phyloP scores from a whole-genome alignment of 1,139 yeast species.

The Yamadazyma diospyri region DNA sequence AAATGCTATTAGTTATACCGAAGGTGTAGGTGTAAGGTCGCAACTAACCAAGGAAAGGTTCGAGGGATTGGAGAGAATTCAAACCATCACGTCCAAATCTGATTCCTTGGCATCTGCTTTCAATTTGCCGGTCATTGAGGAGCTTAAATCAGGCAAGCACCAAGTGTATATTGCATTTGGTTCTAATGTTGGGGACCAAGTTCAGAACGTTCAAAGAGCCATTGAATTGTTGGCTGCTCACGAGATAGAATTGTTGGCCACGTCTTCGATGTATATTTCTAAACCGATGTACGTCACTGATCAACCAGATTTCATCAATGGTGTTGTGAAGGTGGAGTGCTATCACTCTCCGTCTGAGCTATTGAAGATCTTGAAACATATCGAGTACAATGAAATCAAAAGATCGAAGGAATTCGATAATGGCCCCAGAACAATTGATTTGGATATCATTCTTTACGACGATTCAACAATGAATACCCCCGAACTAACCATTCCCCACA shows the following conservation, averaged over 20 bases:
- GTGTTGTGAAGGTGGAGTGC: constrained; percentile 63
- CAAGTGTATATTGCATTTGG: constrained; percentile 84
- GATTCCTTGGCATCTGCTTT: constrained; percentile 15
- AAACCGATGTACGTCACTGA: constrained; percentile 89
- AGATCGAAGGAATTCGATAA: constrained; percentile 78
- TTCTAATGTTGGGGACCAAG: constrained; percentile 73
- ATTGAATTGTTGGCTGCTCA: constrained; percentile 43
- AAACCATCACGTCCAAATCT: not conserved
- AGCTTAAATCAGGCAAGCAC: constrained; percentile 27
- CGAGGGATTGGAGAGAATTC: constrained; percentile 22
- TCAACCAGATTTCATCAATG: constrained; percentile 82
- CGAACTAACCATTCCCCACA: constrained; percentile 76
- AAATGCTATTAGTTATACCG: constrained; percentile 81
- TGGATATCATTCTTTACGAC: constrained; percentile 79
- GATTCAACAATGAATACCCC: constrained; percentile 51
- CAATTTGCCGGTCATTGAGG: constrained; percentile 33
- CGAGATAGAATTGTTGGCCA: constrained; percentile 48
- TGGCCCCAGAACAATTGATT: constrained; percentile 88
- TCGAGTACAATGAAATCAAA: constrained; percentile 70
- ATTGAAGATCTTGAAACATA: constrained; percentile 58
- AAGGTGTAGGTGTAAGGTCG: constrained; percentile 86
- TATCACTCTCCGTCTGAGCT: constrained; percentile 60
- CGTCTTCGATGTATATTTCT: constrained; percentile 81
- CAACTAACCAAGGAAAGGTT: constrained; percentile 43
- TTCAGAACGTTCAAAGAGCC: constrained; percentile 59